Evolutionary conservation across 192 early-diverging fungal species (phyloP).

Genomic region (Chytriomyces confervae): DNA sequence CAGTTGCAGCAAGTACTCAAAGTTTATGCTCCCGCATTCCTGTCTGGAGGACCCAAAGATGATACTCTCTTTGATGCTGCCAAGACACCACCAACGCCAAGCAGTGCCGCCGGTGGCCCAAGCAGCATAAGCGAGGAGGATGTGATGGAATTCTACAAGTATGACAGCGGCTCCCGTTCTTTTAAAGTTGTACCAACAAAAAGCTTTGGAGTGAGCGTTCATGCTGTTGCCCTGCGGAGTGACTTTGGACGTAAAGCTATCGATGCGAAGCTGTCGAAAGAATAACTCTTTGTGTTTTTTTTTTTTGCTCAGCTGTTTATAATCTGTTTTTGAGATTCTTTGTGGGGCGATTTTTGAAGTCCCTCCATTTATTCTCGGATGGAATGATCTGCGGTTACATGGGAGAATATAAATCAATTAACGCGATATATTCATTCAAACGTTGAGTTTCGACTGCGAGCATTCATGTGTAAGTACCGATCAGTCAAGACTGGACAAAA

Average conservation of each 20-base stretch:
- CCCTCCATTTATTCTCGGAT: too few relatives aligned
- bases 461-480: too few relatives aligned
- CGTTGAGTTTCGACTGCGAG: too few relatives aligned
- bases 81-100: not conserved
- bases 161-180: slow-evolving; percentile 54
- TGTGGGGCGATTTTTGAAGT: too few relatives aligned
- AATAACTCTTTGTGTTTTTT: too few relatives aligned
- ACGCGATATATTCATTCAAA: too few relatives aligned
- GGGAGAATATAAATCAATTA: too few relatives aligned
- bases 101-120: slow-evolving; percentile 43
- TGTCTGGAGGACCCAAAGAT: slow-evolving; percentile 1
- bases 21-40: slow-evolving; percentile 39
- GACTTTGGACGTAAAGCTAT: slow-evolving; percentile 31
- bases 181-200: slow-evolving; percentile 58
- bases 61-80: not conserved
- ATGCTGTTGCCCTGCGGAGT: slow-evolving; percentile 47
- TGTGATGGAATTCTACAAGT: slow-evolving; percentile 61
- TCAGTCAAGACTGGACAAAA: too few relatives aligned
- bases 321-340: too few relatives aligned
- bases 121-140: slow-evolving; percentile 37
- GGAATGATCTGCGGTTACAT: too few relatives aligned
- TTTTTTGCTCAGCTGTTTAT: too few relatives aligned
- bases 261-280: too few relatives aligned
- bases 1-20: slow-evolving; percentile 46
- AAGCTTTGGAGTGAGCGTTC: slow-evolving; percentile 53